phyloP scores from a whole-genome alignment of 2,329 filamentous ascomycete species.

The Tolypocladium tropicale region DNA sequence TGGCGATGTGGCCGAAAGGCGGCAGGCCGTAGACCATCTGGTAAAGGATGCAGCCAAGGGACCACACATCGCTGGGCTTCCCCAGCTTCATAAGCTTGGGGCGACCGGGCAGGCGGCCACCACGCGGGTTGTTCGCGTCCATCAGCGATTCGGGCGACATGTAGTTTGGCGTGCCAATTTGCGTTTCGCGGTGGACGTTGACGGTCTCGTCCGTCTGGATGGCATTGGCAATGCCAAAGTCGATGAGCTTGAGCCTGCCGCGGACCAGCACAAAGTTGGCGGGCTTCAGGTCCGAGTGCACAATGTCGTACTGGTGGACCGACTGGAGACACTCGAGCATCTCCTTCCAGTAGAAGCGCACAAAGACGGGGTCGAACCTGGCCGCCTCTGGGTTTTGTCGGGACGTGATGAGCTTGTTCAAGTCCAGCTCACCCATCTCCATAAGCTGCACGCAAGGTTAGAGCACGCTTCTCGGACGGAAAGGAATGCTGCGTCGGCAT shows the following conservation, averaged over 20 bases:
- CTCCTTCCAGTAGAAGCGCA: constrained; percentile 98
- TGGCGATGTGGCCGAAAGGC: constrained; percentile 85
- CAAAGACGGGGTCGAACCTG: constrained; percentile 78
- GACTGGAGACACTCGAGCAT: constrained; percentile 94
- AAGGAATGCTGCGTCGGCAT: too few relatives aligned
- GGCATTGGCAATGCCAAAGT: constrained; percentile 96
- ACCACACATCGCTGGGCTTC: constrained; percentile 95
- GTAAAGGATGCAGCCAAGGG: constrained; percentile 89
- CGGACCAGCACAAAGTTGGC: constrained; percentile 93
- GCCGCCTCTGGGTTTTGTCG: constrained; percentile 62
- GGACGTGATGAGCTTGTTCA: constrained; percentile 73
- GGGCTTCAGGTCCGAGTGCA: constrained; percentile 94
- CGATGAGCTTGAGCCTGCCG: constrained; percentile 87
- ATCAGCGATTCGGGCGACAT: constrained; percentile 95
- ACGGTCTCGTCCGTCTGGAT: constrained; percentile 93
- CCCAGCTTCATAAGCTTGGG: constrained; percentile 88
- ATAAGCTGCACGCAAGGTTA: constrained; percentile 53
- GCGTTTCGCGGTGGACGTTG: constrained; percentile 91
- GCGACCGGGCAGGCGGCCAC: constrained; percentile 26
- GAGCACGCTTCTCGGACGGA: neutral
- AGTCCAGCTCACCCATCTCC: constrained; percentile 92
- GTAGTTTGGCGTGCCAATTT: constrained; percentile 95
- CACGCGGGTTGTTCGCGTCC: constrained; percentile 64
- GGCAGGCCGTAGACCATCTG: constrained; percentile 98
- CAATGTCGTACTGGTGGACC: constrained; percentile 83